Evolutionary conservation across 306 rosid species (phyloP).

Genomic region (Ziziphus jujuba): DNA sequence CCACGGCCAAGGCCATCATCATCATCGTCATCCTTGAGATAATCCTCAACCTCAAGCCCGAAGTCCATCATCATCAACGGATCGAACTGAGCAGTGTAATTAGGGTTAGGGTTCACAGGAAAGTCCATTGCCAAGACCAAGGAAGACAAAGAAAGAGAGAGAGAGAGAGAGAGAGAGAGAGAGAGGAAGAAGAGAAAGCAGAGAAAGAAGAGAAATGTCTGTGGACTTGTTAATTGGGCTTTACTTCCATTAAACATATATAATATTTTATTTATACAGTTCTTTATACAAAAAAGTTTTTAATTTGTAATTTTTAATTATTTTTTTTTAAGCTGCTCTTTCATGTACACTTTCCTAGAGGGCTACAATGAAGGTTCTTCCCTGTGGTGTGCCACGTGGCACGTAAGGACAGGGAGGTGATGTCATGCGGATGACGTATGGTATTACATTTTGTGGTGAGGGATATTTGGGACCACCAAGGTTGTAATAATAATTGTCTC

Average conservation of each 20-base stretch:
- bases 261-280: background rate
- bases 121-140: conserved; percentile 26
- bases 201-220: too few species aligned
- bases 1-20: conserved; percentile 22
- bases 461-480: background rate
- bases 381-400: conserved; percentile 19
- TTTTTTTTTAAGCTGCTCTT: conserved; percentile 17
- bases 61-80: conserved; percentile 33
- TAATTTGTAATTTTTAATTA: background rate
- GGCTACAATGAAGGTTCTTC: conserved; percentile 37
- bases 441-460: background rate
- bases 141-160: background rate
- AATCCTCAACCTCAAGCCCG: conserved; percentile 43
- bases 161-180: too few species aligned
- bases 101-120: conserved; percentile 36
- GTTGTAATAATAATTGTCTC: too few species aligned
- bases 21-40: conserved; percentile 35
- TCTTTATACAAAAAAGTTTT: background rate
- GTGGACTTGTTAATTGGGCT: background rate
- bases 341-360: conserved; percentile 38
- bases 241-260: conserved; percentile 12
- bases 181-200: too few species aligned
- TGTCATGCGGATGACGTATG: conserved; percentile 30
- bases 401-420: background rate
- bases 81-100: conserved; percentile 7